Base-by-base conservation (phyloP, 2,329 filamentous ascomycete genomes). In the Knufia fluminis region DNA sequence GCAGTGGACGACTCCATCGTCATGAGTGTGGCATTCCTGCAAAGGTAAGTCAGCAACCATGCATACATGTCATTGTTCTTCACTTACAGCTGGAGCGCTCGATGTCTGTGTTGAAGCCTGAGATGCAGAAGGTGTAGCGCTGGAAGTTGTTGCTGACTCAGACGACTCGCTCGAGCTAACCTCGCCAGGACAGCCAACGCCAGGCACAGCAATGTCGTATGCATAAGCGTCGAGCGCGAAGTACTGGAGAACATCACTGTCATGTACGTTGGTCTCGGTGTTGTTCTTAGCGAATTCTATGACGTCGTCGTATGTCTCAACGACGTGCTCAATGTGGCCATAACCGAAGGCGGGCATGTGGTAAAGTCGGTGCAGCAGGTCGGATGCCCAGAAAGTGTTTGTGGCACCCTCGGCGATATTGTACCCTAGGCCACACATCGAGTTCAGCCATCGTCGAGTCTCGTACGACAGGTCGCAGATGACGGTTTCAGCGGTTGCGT, bases 181-280 rank as follows among this genome's bases (percentile, higher is more conserved):
- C n/a, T 53, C 35, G 2, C 80, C 80, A 0, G 74, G 62, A 61
- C 82, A 85, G 0, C 82, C 82, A 23, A 74, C 70, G 0, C 81
- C 80, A 0, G 81, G 81, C 3, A 78, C 68, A 6, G 77, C 77
- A 57, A 85, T 72, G 52, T 85, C 81, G 54, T 75, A 79, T 0
- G 80, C 81, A 62, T 82, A 86, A 14, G 28, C 80, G 85, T 3
- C 76, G 1, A 83, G 73, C 3, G 83, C 82, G 61, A 86, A 86
- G 63, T 81, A 83, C 64, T 83, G 79, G 36, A 86, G 68, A 0
- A 75, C 73, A 54, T 83, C 74, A 26, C 75, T 80, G 64, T 86
- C 81, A 23, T 73, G 67, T 2, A 69, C 74, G 3, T 73, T 66
- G 22, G 72, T 70, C 3, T 69, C 65, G 6, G 76, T 72, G 6